phyloP scores from a whole-genome alignment of 257 asterid species.

The Osmanthus fragrans region DNA sequence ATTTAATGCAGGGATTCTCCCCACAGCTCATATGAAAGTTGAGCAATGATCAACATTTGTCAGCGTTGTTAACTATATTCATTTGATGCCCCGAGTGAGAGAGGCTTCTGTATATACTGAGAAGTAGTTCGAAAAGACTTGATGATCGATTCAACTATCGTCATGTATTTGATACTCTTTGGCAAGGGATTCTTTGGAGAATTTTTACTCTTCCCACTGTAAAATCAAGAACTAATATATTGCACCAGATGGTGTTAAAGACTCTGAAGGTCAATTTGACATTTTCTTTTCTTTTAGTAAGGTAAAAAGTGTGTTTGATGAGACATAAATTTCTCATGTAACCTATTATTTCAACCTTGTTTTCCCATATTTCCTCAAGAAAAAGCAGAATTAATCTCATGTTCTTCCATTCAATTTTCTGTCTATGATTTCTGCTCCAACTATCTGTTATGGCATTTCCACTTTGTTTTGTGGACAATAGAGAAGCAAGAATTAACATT shows the following conservation, averaged over 20 bases:
- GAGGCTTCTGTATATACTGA: conserved; percentile 84
- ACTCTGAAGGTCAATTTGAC: conserved; percentile 39
- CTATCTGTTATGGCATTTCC: background rate
- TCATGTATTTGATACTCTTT: conserved; percentile 20
- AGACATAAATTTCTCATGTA: conserved; percentile 31
- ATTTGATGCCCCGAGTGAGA: conserved; percentile 79
- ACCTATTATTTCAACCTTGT: background rate
- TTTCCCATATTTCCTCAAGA: background rate
- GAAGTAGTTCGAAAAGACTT: conserved; percentile 26
- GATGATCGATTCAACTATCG: conserved; percentile 9
- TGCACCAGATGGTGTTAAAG: conserved; percentile 19
- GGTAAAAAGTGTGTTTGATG: conserved; percentile 36
- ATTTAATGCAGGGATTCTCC: conserved; percentile 49
- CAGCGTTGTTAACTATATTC: conserved; percentile 41
- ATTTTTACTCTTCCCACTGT: conserved; percentile 23
- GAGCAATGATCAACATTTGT: conserved; percentile 50
- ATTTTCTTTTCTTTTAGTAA: conserved; percentile 28
- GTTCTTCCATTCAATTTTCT: background rate
- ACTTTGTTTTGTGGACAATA: background rate
- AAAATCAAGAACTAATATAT: conserved; percentile 29
- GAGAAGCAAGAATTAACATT: background rate
- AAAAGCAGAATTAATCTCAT: conserved; percentile 30
- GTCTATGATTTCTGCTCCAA: conserved; percentile 9
- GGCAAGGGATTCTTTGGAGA: conserved; percentile 33
- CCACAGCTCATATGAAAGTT: conserved; percentile 63